Conservation (phyloP, 2,329 filamentous ascomycete species). For the Metarhizium album region DNA sequence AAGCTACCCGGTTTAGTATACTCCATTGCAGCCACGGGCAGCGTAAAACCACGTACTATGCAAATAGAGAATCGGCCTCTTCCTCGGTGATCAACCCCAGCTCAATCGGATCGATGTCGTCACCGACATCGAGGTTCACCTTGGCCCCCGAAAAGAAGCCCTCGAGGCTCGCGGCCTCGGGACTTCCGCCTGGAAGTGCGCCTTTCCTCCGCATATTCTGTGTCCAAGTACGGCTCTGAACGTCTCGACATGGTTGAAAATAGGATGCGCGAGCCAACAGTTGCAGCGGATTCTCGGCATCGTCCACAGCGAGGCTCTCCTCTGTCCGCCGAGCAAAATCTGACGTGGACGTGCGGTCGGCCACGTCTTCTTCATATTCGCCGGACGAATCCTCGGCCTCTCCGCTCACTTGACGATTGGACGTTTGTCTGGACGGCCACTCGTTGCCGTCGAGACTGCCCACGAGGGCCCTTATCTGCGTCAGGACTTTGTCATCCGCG, state of each 20-base stretch:
- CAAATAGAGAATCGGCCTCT: conserved; percentile 54
- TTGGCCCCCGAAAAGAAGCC: conserved; percentile 57
- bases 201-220: conserved; percentile 10
- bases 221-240: conserved; percentile 17
- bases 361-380: conserved; percentile 21
- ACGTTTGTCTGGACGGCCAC: conserved; percentile 6
- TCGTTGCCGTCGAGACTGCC: conserved; percentile 15
- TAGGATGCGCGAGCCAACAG: conserved; percentile 63
- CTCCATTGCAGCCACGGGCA: not conserved
- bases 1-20: conserved; percentile 35
- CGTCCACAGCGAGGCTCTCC: conserved; percentile 52
- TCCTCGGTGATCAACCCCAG: conserved; percentile 55
- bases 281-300: conserved; percentile 66
- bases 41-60: conserved; percentile 39
- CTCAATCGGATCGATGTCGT: conserved; percentile 58
- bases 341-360: conserved; percentile 15
- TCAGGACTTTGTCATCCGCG: conserved; percentile 35
- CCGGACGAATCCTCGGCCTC: conserved; percentile 21
- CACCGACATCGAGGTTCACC: conserved; percentile 51
- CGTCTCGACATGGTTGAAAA: conserved; percentile 42
- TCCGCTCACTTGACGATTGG: conserved; percentile 14
- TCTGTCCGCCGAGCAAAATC: conserved; percentile 23
- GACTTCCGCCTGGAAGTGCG: conserved; percentile 15
- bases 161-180: conserved; percentile 31
- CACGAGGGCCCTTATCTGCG: conserved; percentile 31